Evolutionary conservation across 163 green algal genomes (phyloP).

Genomic region (Scenedesmus sp.): DNA sequence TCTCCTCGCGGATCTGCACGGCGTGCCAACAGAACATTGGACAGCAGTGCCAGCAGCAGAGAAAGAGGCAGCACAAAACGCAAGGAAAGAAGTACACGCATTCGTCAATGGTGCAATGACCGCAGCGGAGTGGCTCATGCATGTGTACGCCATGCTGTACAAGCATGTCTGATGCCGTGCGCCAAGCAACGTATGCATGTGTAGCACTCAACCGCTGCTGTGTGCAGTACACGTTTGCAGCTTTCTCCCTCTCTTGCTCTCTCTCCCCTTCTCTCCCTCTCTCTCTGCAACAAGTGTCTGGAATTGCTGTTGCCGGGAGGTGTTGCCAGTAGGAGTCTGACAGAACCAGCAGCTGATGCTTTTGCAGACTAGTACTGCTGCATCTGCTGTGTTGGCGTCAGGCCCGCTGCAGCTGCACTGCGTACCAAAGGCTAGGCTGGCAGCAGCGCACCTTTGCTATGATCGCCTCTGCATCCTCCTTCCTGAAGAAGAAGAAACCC

Average conservation of each 20-base stretch:
- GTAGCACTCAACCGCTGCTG: neutral
- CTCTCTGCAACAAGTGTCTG: no score
- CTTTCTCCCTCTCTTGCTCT: no score
- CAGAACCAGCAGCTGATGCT: neutral
- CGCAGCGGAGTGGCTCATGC: no score
- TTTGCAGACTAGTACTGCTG: neutral
- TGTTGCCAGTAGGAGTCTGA: no score
- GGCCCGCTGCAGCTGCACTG: neutral
- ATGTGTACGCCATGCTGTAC: neutral
- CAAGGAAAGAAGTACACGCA: neutral
- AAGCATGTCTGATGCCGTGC: no score
- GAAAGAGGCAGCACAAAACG: neutral
- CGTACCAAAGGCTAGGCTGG: neutral
- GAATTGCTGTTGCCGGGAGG: no score
- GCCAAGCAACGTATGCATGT: neutral
- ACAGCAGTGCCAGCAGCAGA: neutral
- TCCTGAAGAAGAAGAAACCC: constrained; percentile 90
- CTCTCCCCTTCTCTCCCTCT: no score
- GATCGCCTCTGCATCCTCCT: constrained; percentile 83
- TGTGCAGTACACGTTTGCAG: neutral
- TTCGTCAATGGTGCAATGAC: no score
- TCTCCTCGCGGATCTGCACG: constrained; percentile 83
- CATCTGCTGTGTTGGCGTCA: neutral
- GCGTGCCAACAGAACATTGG: neutral
- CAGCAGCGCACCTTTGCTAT: constrained; percentile 76